Base-by-base conservation (phyloP, 2,329 filamentous ascomycete species). In the Fusarium chuoi region DNA sequence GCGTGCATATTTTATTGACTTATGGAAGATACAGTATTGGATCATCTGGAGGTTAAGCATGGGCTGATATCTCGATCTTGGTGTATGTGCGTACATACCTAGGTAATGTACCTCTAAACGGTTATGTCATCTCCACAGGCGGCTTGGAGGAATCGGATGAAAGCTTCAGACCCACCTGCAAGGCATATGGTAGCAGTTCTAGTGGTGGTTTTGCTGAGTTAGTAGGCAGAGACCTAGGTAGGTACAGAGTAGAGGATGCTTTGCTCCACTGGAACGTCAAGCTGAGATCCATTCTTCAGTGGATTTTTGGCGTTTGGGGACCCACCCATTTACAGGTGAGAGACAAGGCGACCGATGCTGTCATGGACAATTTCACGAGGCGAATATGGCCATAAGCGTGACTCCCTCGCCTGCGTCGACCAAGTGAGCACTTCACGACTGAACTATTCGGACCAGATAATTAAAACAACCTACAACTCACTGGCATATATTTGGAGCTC, bases 361-460 rank as follows among this genome's bases (percentile, higher is more conserved):
- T 75, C 71, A 74, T 74, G 55, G 71, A 74, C 71, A 65, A 63
- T 69, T 69, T 56, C 66, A 69, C 65, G 57, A 36, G 66, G 57
- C 66, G 35, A 55, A 54, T 48, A 54, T 49, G 41, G 38, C 41
- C 54, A 44, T 54, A 62, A 49, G 61, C 61, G 63, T 74, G 72
- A 74, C 72, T 68, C 28, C 46, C 54, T 60, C 72, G 61, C 45
- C 65, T 74, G 72, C 57, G 54, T 61, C 57, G 69, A 45, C 60
- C 71, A 44, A 74, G 65, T 74, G 71, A 65, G 61, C 68, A 52
- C 45, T 30, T 57, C 33, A 65, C 24, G n/a, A 26, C n/a, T 13
- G 45, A 18, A 17, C 17, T 41, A 38, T 30, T 38, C 22, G 9
- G 35, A 33, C 20, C 10, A 11, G 30, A 65, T 30, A 35, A 13